These are phyloP conservation scores for Papilionanthe hybrid DNA, from an alignment of 116 monocot genomes.

Conservation along the genomic window DNA sequence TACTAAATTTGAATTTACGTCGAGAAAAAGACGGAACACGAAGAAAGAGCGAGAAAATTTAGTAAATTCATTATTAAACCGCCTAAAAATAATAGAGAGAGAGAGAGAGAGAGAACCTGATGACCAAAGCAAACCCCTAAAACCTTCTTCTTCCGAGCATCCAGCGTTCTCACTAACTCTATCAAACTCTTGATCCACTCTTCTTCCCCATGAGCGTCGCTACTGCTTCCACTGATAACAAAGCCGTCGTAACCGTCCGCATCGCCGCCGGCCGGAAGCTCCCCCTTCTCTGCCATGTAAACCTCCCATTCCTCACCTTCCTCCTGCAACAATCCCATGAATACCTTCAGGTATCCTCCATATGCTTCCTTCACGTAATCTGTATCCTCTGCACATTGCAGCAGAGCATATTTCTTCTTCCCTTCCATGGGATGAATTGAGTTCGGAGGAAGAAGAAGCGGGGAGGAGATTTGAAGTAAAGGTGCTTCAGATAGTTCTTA, in stretches of 20 bases:
- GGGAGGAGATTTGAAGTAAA: too few relatives aligned
- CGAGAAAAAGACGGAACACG: too few relatives aligned
- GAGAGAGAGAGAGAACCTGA: constrained; percentile 30
- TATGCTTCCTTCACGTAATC: constrained; percentile 51
- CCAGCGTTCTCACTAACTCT: constrained; percentile 27
- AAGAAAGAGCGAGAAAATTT: too few relatives aligned
- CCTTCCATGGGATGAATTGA: not conserved
- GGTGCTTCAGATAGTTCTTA: too few relatives aligned
- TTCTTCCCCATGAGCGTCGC: constrained; percentile 68
- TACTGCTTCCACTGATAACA: constrained; percentile 71
- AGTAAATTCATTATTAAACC: too few relatives aligned
- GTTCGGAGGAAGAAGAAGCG: too few relatives aligned
- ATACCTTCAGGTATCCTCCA: constrained; percentile 54
- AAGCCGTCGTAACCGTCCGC: constrained; percentile 51
- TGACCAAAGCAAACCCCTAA: constrained; percentile 86
- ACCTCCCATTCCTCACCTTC: constrained; percentile 63
- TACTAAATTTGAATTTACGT: too few relatives aligned
- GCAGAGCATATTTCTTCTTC: constrained; percentile 42
- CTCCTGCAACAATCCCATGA: constrained; percentile 35
- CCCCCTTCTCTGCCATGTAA: constrained; percentile 40
- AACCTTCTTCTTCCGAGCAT: constrained; percentile 43
- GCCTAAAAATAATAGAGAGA: too few relatives aligned
- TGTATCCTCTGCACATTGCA: constrained; percentile 55
- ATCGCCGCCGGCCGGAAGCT: constrained; percentile 42
- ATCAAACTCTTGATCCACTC: constrained; percentile 49